Evolutionary conservation across 257 asterid species (phyloP), one percentile per base, ranked within the genome.

Genomic region (Haberlea rhodopensis): DNA sequence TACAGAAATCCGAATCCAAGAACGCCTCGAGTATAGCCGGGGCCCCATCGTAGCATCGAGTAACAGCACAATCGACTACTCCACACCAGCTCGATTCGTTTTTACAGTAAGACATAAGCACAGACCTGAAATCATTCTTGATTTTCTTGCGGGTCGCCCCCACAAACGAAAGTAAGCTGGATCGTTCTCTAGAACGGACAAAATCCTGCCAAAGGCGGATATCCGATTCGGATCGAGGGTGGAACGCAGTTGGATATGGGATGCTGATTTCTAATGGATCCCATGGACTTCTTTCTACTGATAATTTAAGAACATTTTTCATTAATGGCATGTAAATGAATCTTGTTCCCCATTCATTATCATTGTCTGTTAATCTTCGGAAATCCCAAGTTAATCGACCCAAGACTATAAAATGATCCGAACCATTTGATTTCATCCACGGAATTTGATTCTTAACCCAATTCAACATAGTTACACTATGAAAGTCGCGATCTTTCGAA

Each of bases 321-420:
- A 84, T 84, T 45, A 66, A 27, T 2, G 87, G 85, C 85, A 85
- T 82, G 83, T 80, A 68, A n/a, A 82, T 62, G 58, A 83, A 75
- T 26, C 71, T 57, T 0, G 92, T 67, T 1, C 89, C 92, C 92
- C 89, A 85, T 5, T 76, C 88, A 5, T 32, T 15, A 66, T 80
- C 89, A 32, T 51, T 32, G 20, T 81, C 78, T 1, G 84, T 73
- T 7, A 72, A 54, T 6, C 89, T 61, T 4, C 89, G 75, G 63
- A 85, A 85, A 26, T 79, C 94, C 89, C 94, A 85, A 4, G 94
- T 83, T 3, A 85, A 59, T 3, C 94, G 69, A 3, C 94, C 94
- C 3, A 85, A 34, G 71, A 76, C 69, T 2, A 85, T 51, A 80
- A 85, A 81, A 57, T 85, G 94, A 64, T 85, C 87, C 31, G 85